These are phyloP conservation scores for Solanum hybrid DNA, from an alignment of 305 asterid genomes.

Conservation along the genomic window DNA sequence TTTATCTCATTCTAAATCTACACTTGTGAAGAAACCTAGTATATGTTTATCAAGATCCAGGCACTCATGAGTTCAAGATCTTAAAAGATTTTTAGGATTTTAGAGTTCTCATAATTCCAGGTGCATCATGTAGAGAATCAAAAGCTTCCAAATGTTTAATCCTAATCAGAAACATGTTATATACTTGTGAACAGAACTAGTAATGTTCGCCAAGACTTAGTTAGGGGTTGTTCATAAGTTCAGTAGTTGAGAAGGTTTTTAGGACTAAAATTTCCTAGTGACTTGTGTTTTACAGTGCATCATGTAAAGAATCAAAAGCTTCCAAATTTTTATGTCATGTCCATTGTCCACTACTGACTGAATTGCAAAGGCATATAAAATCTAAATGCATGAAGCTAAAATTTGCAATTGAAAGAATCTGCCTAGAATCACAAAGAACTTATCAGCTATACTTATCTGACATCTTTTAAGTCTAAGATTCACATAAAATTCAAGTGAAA, in stretches of 20 bases:
- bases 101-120: neutral
- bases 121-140: neutral
- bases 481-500: neutral
- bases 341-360: neutral
- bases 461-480: neutral
- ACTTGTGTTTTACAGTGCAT: neutral
- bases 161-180: neutral
- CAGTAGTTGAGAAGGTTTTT: neutral
- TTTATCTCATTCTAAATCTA: neutral
- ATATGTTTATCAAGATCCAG: neutral
- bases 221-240: neutral
- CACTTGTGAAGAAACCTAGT: neutral
- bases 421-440: neutral
- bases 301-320: neutral
- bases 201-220: neutral
- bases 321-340: neutral
- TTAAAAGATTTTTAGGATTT: neutral
- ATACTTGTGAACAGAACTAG: neutral
- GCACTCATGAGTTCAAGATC: neutral
- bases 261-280: neutral
- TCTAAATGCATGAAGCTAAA: neutral
- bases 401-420: neutral
- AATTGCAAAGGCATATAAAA: neutral
- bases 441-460: neutral
- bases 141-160: neutral